Evolutionary conservation across 805 yeast genomes (phyloP), one percentile per base, ranked within the genome.

Genomic region (Yarrowia keelungensis): DNA sequence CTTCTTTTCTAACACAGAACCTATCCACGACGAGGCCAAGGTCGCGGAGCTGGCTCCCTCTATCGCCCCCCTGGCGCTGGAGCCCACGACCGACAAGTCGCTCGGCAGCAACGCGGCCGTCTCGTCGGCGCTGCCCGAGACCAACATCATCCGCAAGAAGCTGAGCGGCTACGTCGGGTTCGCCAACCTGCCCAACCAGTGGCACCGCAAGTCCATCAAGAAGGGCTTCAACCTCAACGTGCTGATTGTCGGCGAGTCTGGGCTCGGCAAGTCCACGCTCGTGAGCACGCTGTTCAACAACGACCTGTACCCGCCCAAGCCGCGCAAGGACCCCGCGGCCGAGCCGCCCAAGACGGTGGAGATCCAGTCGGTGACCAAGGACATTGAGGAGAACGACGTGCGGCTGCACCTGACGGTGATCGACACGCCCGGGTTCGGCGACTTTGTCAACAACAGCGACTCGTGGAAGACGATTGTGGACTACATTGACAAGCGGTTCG

Each of bases 141-240:
- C 71, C 49, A 73, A 71, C 68, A 70, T 73, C 32, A 72, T 74
- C 54, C 74, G 74, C 22, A 72, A 97, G 74, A 92, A 92, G 77
- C 86, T 94, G 74, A 90, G 89, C 73, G 94, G 97, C 3, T 93
- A 90, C 77, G 99, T 95, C 69, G 99, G 99, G 7, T 95, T 95
- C 81, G 97, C 98, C 73, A 95, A 93, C 80, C 84, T 95, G 76
- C 99, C 99, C 70, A 95, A 93, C 77, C 99, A 95, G 82, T 95
- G 98, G 97, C 98, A 95, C 81, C 88, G 97, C 80, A 92, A 90
- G 79, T 89, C 97, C 1, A 86, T 92, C 71, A 89, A 90, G 79
- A 86, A 91, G 76, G 99, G 99, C 14, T 95, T 95, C 83, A 86
- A 83, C 74, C 86, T 95, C 77, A 95, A 95, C 78, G 78, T 95